phyloP scores from a whole-genome alignment of 192 early-diverging fungal species.

The Coemansia sp. region DNA sequence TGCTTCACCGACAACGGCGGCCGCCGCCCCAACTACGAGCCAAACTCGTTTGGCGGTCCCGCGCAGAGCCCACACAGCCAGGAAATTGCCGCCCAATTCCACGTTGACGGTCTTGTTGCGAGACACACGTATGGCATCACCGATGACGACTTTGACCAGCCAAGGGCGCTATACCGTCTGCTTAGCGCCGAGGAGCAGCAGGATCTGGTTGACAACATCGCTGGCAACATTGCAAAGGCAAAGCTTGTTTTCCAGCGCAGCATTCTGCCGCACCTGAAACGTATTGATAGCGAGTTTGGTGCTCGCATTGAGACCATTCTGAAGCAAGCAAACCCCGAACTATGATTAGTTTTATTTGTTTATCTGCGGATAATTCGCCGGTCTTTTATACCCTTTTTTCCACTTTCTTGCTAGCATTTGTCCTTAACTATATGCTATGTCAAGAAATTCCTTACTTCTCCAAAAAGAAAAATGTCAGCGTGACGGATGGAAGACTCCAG shows the following conservation, averaged over 20 bases:
- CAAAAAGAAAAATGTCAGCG: too few species aligned
- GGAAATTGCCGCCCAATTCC: conserved; percentile 36
- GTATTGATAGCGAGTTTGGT: conserved; percentile 61
- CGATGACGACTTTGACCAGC: conserved; percentile 67
- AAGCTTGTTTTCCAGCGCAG: conserved; percentile 59
- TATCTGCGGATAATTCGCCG: not conserved
- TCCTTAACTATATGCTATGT: too few species aligned
- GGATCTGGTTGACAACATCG: conserved; percentile 64
- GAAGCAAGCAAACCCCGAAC: conserved; percentile 4
- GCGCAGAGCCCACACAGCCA: conserved; percentile 23
- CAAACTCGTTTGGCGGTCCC: conserved; percentile 62
- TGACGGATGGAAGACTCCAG: too few species aligned
- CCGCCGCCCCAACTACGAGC: conserved; percentile 63
- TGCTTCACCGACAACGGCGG: conserved; percentile 58
- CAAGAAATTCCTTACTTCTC: too few species aligned
- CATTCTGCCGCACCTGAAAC: conserved; percentile 59
- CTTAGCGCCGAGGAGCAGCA: conserved; percentile 27
- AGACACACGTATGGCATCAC: conserved; percentile 56
- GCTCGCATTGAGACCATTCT: conserved; percentile 50
- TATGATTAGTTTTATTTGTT: not conserved
- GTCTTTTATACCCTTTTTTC: too few species aligned
- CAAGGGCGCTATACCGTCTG: conserved; percentile 57
- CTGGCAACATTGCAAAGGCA: conserved; percentile 55
- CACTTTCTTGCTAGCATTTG: too few species aligned
- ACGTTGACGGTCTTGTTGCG: conserved; percentile 52